These are phyloP conservation scores for Forsythia viridissima DNA, from an alignment of 257 asterid species.

Conservation along the genomic window DNA sequence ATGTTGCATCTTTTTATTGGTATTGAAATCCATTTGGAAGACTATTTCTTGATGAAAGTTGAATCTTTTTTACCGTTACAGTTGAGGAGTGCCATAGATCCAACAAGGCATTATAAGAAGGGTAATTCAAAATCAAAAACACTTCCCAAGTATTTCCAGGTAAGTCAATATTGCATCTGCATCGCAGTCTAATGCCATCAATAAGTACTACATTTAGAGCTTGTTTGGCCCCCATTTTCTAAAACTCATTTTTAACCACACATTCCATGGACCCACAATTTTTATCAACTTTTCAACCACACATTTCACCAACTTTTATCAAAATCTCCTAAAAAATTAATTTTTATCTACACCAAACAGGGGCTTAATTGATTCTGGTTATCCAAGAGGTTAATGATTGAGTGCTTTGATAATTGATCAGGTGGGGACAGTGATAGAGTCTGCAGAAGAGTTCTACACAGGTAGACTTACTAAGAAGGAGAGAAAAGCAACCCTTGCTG, in stretches of 20 bases:
- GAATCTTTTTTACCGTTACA: conserved; percentile 32
- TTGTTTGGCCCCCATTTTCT: too few species aligned
- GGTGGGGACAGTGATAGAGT: conserved; percentile 93
- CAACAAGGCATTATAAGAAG: conserved; percentile 84
- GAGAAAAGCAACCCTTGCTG: conserved; percentile 82
- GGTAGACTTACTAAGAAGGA: conserved; percentile 92
- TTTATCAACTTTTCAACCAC: too few species aligned
- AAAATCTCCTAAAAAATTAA: too few species aligned
- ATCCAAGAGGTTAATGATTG: not conserved
- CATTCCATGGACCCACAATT: too few species aligned
- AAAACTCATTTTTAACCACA: too few species aligned
- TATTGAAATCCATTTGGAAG: conserved; percentile 1
- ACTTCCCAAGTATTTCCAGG: conserved; percentile 95
- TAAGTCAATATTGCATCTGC: conserved; percentile 25
- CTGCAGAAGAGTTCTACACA: conserved; percentile 67
- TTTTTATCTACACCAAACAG: too few species aligned
- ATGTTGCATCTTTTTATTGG: not conserved
- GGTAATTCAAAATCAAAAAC: conserved; percentile 69
- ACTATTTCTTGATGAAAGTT: not conserved
- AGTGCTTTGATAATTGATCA: conserved; percentile 33
- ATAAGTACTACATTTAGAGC: not conserved
- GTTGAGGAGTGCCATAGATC: conserved; percentile 81
- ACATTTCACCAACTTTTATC: too few species aligned
- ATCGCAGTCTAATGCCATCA: not conserved
- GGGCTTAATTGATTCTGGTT: not conserved